These are phyloP conservation scores for Periconia macrospinosa DNA, from an alignment of 2,329 filamentous ascomycete genomes.

Conservation along the genomic window DNA sequence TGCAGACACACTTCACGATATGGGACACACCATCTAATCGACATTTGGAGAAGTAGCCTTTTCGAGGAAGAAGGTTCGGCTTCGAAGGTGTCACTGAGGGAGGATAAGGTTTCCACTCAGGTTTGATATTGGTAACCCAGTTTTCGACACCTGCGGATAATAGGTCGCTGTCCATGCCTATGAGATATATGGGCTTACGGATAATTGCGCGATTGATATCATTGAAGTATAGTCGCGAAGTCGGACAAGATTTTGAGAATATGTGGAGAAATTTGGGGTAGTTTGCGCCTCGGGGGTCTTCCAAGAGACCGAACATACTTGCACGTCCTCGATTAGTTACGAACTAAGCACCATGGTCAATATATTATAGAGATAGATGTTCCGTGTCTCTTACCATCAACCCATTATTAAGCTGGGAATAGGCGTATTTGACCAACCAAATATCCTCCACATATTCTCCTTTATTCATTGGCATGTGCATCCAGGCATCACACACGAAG, in stretches of 20 bases:
- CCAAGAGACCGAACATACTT: constrained; percentile 1
- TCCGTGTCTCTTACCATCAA: too few species aligned
- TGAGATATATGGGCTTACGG: too few species aligned
- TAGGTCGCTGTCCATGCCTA: not conserved
- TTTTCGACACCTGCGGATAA: not conserved
- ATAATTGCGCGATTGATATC: not conserved
- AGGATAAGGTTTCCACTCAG: constrained; percentile 1
- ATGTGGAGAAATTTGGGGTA: not conserved
- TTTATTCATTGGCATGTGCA: not conserved
- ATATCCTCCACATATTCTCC: constrained; percentile 2
- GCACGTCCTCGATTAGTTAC: not conserved
- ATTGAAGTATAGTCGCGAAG: not conserved
- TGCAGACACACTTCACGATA: not conserved
- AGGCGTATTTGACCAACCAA: not conserved
- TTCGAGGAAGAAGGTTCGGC: not conserved
- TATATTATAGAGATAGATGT: too few species aligned
- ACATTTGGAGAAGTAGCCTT: not conserved
- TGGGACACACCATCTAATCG: not conserved
- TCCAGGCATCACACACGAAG: not conserved
- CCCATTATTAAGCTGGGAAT: too few species aligned
- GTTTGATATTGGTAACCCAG: not conserved
- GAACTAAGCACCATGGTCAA: too few species aligned
- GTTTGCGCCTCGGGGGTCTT: not conserved
- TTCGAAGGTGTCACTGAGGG: not conserved
- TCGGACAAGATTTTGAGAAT: not conserved